Conservation (phyloP, 2,329 filamentous ascomycete genomes). For the Epichloe glyceriae region DNA sequence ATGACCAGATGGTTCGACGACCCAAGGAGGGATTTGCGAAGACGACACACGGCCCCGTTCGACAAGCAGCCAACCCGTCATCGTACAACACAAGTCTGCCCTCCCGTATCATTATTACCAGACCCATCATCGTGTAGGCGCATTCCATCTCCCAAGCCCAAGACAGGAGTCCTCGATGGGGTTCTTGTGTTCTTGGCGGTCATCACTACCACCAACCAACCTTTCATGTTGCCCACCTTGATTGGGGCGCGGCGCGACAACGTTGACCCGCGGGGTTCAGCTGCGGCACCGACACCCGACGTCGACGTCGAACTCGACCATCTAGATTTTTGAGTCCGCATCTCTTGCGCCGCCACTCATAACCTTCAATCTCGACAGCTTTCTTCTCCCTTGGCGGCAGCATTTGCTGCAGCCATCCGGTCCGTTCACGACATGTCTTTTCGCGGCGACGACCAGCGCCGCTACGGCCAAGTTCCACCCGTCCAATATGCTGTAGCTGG, state of each 20-base stretch:
- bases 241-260: constrained; percentile 7
- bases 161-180: background rate
- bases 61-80: background rate
- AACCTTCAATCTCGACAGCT: background rate
- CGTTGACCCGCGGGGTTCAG: constrained; percentile 10
- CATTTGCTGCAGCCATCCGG: constrained; percentile 1
- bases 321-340: background rate
- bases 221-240: background rate
- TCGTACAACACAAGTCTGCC: background rate
- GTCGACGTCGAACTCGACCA: background rate
- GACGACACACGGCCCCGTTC: background rate
- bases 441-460: constrained; percentile 46
- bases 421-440: constrained; percentile 41
- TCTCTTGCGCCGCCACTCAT: background rate
- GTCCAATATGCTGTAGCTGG: constrained; percentile 46
- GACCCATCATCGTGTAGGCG: background rate
- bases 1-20: background rate
- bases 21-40: background rate
- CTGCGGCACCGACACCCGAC: constrained; percentile 1
- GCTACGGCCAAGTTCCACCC: constrained; percentile 54
- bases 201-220: background rate
- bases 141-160: background rate
- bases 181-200: background rate
- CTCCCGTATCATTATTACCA: no score
- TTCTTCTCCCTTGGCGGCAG: background rate